Conservation (phyloP, 2,329 filamentous ascomycete genomes). For the Colletotrichum liaoningense region DNA sequence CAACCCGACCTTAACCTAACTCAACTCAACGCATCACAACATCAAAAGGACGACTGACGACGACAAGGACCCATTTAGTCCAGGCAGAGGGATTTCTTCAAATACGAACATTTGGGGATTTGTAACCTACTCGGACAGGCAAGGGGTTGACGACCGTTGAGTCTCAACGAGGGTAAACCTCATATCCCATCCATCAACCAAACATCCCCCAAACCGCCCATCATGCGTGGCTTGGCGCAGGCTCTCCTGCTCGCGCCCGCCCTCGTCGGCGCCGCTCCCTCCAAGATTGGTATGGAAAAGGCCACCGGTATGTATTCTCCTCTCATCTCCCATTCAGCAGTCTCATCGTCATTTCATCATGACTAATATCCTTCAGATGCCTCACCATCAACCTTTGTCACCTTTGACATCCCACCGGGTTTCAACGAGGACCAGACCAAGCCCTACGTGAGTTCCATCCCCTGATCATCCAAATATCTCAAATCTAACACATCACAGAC, state of each 20-base stretch:
- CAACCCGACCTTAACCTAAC: not conserved
- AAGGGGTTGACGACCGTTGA: not conserved
- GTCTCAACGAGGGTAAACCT: not conserved
- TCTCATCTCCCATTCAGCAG: not conserved
- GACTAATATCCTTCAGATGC: slow-evolving; percentile 1
- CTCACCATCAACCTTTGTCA: slow-evolving; percentile 36
- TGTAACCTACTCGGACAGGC: not conserved
- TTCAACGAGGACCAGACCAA: slow-evolving; percentile 25
- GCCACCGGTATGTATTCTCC: not conserved
- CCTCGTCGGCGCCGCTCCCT: slow-evolving; percentile 44
- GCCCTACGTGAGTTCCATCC: slow-evolving; percentile 14
- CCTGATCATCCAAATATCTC: not conserved
- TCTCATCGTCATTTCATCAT: not conserved
- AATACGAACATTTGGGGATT: not conserved
- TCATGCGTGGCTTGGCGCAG: slow-evolving; percentile 32
- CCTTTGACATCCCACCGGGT: slow-evolving; percentile 24
- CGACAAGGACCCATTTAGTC: not conserved
- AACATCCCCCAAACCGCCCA: slow-evolving; percentile 1
- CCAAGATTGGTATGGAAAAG: slow-evolving; percentile 14
- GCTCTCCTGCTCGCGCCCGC: slow-evolving; percentile 49
- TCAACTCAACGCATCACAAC: not conserved
- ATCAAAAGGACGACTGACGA: not conserved
- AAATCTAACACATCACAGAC: slow-evolving; percentile 40
- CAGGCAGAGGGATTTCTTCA: not conserved
- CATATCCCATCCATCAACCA: not conserved